These are phyloP conservation scores for Omphalotus olearius DNA, from an alignment of 1,284 basidiomycete genomes.

Conservation along the genomic window DNA sequence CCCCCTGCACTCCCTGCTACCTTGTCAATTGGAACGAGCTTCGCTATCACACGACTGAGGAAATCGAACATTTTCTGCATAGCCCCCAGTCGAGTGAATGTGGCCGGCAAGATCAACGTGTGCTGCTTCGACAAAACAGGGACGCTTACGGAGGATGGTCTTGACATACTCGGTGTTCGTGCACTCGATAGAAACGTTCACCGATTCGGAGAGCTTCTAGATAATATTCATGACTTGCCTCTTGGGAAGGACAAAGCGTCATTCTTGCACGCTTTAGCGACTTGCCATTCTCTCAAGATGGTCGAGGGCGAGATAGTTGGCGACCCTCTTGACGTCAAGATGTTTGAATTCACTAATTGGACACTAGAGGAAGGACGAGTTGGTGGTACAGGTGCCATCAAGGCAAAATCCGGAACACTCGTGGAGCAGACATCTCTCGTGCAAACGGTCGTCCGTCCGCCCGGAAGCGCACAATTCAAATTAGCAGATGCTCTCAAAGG, in stretches of 20 bases:
- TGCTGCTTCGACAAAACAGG: constrained; percentile 99
- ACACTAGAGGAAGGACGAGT: constrained; percentile 89
- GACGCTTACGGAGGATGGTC: constrained; percentile 95
- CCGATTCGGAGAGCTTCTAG: constrained; percentile 89
- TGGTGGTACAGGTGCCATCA: constrained; percentile 65
- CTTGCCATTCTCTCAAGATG: constrained; percentile 94
- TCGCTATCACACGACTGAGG: constrained; percentile 88
- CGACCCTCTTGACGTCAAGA: constrained; percentile 95
- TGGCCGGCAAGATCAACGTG: constrained; percentile 95
- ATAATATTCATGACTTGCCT: constrained; percentile 86
- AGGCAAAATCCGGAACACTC: constrained; percentile 56
- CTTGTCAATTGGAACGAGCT: constrained; percentile 95
- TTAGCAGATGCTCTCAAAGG: constrained; percentile 91
- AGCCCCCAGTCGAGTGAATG: constrained; percentile 93
- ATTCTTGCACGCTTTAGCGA: constrained; percentile 90
- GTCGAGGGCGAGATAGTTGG: constrained; percentile 89
- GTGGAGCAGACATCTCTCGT: constrained; percentile 87
- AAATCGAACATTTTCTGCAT: constrained; percentile 95
- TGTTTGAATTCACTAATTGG: constrained; percentile 98
- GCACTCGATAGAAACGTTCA: constrained; percentile 71
- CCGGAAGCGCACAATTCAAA: constrained; percentile 85
- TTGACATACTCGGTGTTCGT: constrained; percentile 93
- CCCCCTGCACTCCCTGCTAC: constrained; percentile 97
- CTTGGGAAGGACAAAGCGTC: constrained; percentile 76
- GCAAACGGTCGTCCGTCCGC: constrained; percentile 94